Evolutionary conservation across 108 stramenopile species (phyloP).

Genomic region (Parietichytrium sp.): DNA sequence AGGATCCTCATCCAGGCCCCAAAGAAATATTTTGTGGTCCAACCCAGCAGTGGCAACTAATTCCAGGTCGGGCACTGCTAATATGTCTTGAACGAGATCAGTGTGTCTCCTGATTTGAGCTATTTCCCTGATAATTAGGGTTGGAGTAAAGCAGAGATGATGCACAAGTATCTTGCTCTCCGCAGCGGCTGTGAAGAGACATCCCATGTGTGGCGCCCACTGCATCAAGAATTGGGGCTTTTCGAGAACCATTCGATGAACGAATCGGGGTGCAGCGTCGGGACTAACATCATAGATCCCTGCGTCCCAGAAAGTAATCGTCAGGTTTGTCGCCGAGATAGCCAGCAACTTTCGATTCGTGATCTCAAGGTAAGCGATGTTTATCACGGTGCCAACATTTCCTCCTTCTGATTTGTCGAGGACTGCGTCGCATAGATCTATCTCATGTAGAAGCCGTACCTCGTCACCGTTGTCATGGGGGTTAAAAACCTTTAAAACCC

Average conservation of each 20-base stretch:
- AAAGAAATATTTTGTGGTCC: background rate
- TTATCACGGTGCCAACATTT: conserved; percentile 20
- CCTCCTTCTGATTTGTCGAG: background rate
- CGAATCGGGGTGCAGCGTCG: background rate
- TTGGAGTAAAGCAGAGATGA: background rate
- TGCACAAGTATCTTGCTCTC: conserved; percentile 13
- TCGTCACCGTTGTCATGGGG: background rate
- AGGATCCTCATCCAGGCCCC: background rate
- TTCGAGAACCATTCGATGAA: background rate
- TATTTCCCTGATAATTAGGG: background rate
- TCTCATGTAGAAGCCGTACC: conserved; percentile 8
- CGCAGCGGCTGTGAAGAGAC: conserved; percentile 14
- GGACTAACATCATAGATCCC: background rate
- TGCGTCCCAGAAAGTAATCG: background rate
- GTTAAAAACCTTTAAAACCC: background rate
- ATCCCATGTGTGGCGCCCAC: background rate
- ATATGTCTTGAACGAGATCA: background rate
- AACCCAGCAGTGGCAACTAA: background rate
- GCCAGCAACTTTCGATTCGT: background rate
- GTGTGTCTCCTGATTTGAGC: background rate
- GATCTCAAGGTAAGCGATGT: background rate
- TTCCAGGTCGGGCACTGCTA: background rate
- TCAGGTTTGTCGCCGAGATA: conserved; percentile 19
- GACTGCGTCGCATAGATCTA: background rate
- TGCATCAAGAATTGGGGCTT: background rate